A percentile compares a stretch with the other conserved stretches of the same genome.
These are phyloP conservation scores for Xylaria sp. DNA, from an alignment of 2,329 filamentous ascomycete species.

Conservation along the genomic window DNA sequence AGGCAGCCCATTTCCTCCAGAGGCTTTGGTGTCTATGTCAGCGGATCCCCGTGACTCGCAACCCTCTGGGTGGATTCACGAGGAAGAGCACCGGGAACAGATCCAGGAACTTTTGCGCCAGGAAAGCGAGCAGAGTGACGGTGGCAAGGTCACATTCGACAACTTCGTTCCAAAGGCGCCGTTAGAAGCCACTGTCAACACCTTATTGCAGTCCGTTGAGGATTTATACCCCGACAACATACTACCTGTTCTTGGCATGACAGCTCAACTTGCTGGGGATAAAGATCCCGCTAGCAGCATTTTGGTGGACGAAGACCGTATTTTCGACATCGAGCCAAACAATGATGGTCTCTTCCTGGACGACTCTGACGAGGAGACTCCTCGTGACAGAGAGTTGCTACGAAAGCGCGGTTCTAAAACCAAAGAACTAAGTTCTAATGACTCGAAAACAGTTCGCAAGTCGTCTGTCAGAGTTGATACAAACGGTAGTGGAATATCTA, in stretches of 20 bases:
- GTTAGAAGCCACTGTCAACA: constrained; percentile 66
- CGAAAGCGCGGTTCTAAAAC: constrained; percentile 2
- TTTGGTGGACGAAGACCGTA: constrained; percentile 66
- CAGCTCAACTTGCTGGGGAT: constrained; percentile 33
- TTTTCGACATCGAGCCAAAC: constrained; percentile 49
- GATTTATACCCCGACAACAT: constrained; percentile 79
- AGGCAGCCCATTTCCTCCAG: constrained; percentile 77
- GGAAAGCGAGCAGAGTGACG: constrained; percentile 58
- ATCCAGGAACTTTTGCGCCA: constrained; percentile 64
- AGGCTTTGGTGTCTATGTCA: constrained; percentile 86
- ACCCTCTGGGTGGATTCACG: constrained; percentile 88
- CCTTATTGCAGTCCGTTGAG: constrained; percentile 79
- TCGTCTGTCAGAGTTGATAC: not conserved
- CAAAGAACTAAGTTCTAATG: not conserved
- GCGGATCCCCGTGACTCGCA: constrained; percentile 74
- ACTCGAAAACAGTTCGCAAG: constrained; percentile 4
- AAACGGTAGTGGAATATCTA: not conserved
- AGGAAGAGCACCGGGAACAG: constrained; percentile 76
- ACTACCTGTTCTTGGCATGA: constrained; percentile 47
- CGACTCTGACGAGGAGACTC: constrained; percentile 57
- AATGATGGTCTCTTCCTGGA: constrained; percentile 53
- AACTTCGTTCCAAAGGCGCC: constrained; percentile 61
- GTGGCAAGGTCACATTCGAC: constrained; percentile 59
- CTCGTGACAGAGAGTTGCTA: constrained; percentile 12
- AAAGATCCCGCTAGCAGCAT: constrained; percentile 48